Base-by-base conservation (phyloP, 331 rosid genomes). In the Telfairia occidentalis region DNA sequence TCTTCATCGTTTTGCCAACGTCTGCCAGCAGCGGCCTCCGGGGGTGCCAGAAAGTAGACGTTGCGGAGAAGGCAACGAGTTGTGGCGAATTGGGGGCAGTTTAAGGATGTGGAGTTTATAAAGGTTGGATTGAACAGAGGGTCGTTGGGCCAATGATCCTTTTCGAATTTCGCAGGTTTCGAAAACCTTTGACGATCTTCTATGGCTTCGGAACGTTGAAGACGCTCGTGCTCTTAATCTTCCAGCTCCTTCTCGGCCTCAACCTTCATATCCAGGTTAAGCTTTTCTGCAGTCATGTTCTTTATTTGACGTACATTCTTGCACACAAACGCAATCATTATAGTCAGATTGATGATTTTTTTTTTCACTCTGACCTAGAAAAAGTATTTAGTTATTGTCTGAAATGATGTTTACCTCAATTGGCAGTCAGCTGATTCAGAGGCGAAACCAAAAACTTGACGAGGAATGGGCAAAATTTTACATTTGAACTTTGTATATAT, bases 161-260 rank as follows among this genome's bases (percentile, higher is more conserved):
- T 75, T 94, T 16, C 90, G 86, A 58, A 86, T 91, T 83, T 92
- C 96, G 0, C 80, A 81, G 76, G 80, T 89, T 29, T 78, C 85
- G 0, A 90, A 86, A 79, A 81, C 89, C 77, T 5, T 89, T 3
- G 96, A 94, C 58, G 86, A 89, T 48, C 26, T 88, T 46, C 63
- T 88, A 11, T 94, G 97, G 98, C 92, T 94, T 78, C 89, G 97
- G 10, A 55, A 85, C 75, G 83, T 94, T 16, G 98, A 94, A 73
- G 91, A 94, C 15, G 96, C 92, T 26, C 26, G 21, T 15, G 95
- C 92, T 43, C 60, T 89, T 71, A 73, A 86, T 2, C 75, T 72
- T 40, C 80, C 90, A 3, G 12, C 79, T 35, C 86, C 89, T 72
- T 78, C 83, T 10, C 89, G 89, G 90, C 98, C 98, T 46, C 87